These are phyloP conservation scores for Alternaria brassicicola DNA, from an alignment of 2,329 filamentous ascomycete species.

Conservation along the genomic window DNA sequence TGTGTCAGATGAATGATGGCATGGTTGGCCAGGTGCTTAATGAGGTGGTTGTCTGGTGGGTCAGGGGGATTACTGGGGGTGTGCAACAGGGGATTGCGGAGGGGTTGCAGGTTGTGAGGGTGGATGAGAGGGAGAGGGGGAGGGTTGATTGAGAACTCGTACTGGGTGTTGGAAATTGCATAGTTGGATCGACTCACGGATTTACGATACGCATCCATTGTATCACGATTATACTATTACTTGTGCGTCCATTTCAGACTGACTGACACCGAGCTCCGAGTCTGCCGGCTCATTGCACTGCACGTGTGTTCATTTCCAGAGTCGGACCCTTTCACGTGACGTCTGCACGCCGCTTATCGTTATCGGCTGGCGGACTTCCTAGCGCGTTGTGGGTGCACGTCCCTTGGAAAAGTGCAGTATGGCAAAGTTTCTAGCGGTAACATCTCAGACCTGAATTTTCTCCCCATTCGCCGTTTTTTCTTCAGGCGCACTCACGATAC, in stretches of 20 bases:
- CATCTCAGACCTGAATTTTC: constrained; percentile 15
- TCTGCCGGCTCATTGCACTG: too few relatives aligned
- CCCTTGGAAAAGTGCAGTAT: constrained; percentile 34
- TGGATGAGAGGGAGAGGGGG: constrained; percentile 9
- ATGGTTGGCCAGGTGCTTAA: constrained; percentile 65
- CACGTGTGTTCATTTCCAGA: not conserved
- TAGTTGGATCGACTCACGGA: not conserved
- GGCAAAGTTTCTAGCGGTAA: constrained; percentile 22
- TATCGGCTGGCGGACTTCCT: constrained; percentile 23
- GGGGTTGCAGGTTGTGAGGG: constrained; percentile 57
- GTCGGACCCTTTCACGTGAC: not conserved
- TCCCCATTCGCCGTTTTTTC: constrained; percentile 21
- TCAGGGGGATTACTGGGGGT: constrained; percentile 69
- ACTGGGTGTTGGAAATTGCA: constrained; percentile 3
- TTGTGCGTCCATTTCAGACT: too few relatives aligned
- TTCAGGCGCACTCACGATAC: constrained; percentile 6
- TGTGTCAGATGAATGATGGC: constrained; percentile 68
- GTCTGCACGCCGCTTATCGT: constrained; percentile 7
- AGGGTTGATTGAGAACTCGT: constrained; percentile 1
- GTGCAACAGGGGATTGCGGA: constrained; percentile 68
- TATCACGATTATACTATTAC: too few relatives aligned
- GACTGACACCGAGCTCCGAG: too few relatives aligned
- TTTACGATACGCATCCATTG: not conserved
- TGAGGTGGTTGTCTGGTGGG: constrained; percentile 64
- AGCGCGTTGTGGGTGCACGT: constrained; percentile 25